Percentiles rank a stretch among this genome's conserved stretches.
Conservation (phyloP, 1,284 basidiomycete species). For the Mycena citricolor region DNA sequence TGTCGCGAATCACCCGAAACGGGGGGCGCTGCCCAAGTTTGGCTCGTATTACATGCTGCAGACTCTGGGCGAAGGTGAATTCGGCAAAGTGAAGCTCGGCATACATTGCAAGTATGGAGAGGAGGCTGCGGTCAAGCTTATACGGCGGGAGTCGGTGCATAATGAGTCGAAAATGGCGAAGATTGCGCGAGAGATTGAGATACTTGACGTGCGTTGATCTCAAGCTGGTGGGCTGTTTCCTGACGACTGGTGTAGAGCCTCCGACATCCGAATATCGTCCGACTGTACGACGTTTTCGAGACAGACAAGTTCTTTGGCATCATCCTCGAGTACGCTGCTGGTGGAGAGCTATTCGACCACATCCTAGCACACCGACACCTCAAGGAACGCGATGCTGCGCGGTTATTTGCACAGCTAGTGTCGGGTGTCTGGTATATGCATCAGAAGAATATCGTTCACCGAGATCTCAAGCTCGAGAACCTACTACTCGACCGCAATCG, state of each 20-base stretch:
- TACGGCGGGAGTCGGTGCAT: slow-evolving; percentile 91
- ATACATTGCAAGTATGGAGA: slow-evolving; percentile 94
- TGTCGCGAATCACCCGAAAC: slow-evolving; percentile 77
- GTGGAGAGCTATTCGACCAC: slow-evolving; percentile 98
- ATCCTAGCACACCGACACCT: slow-evolving; percentile 98
- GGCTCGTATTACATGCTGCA: slow-evolving; percentile 89
- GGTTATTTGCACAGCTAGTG: slow-evolving; percentile 97
- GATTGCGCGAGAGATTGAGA: slow-evolving; percentile 97
- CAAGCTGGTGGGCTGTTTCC: too few species aligned
- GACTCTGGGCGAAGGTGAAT: slow-evolving; percentile 87
- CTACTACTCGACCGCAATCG: slow-evolving; percentile 94
- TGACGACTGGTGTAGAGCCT: slow-evolving; percentile 60
- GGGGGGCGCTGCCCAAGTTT: slow-evolving; percentile 88
- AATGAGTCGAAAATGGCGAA: slow-evolving; percentile 87
- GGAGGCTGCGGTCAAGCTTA: slow-evolving; percentile 98
- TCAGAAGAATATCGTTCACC: slow-evolving; percentile 95
- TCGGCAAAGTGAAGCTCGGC: slow-evolving; percentile 98
- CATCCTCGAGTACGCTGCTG: slow-evolving; percentile 97
- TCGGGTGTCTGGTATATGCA: slow-evolving; percentile 99
- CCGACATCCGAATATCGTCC: slow-evolving; percentile 98
- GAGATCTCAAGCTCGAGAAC: slow-evolving; percentile 99
- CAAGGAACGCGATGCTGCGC: slow-evolving; percentile 92
- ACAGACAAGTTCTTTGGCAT: slow-evolving; percentile 99
- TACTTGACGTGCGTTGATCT: slow-evolving; percentile 73
- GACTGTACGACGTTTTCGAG: slow-evolving; percentile 97